phyloP scores from a whole-genome alignment of 345 rosid genomes.

The Orychophragmus violaceus region DNA sequence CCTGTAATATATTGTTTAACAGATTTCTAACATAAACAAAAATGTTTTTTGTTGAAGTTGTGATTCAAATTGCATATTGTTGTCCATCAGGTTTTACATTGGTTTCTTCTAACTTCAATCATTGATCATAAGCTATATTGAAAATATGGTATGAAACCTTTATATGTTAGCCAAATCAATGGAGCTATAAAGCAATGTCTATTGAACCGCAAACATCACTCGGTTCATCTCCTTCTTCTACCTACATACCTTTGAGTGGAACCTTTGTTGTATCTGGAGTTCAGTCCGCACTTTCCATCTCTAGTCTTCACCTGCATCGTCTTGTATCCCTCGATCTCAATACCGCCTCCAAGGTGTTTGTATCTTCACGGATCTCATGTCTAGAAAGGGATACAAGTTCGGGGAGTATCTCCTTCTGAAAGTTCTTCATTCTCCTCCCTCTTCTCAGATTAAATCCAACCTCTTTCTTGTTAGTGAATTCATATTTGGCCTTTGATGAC shows the following conservation, averaged over 20 bases:
- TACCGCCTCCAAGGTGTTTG: constrained; percentile 52
- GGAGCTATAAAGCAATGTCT: not conserved
- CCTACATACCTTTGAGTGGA: constrained; percentile 7
- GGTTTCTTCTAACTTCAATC: too few species aligned
- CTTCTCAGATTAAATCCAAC: constrained; percentile 46
- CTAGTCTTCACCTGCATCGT: constrained; percentile 35
- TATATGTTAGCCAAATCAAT: not conserved
- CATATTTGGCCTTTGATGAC: constrained; percentile 39
- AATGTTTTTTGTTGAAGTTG: too few species aligned
- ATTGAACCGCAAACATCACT: not conserved
- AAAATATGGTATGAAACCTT: not conserved
- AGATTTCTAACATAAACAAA: too few species aligned
- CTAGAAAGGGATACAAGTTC: constrained; percentile 46
- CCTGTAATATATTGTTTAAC: too few species aligned
- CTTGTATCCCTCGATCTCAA: constrained; percentile 57
- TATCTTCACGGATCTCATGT: constrained; percentile 57
- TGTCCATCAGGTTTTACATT: too few species aligned
- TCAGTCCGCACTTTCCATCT: constrained; percentile 2
- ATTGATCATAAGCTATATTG: too few species aligned
- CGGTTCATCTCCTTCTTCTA: not conserved
- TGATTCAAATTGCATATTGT: too few species aligned
- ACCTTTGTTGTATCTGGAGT: constrained; percentile 23
- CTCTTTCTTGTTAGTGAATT: constrained; percentile 34
- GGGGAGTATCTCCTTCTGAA: constrained; percentile 65
- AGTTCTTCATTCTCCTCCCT: constrained; percentile 71